phyloP scores from a whole-genome alignment of 2,329 filamentous ascomycete species.

The Diaporthe sp. region DNA sequence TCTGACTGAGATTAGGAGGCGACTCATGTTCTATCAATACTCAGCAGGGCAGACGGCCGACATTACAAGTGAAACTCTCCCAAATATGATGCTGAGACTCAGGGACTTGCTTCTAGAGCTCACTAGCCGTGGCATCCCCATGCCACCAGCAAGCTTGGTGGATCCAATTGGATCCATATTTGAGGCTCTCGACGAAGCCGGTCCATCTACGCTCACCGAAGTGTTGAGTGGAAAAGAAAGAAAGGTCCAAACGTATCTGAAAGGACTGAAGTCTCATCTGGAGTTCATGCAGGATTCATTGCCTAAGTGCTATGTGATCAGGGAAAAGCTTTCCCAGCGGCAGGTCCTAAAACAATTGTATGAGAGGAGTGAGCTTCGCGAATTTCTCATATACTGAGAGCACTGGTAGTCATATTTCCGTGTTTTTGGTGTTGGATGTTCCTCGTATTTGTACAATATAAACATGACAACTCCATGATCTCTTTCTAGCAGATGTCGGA shows the following conservation, averaged over 20 bases:
- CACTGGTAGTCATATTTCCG: no score
- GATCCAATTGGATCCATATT: background rate
- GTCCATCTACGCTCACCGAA: no score
- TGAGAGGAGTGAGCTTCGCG: background rate
- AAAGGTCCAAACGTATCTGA: background rate
- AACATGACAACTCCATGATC: no score
- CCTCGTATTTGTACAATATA: no score
- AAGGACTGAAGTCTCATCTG: background rate
- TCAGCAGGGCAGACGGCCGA: background rate
- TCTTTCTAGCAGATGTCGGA: no score
- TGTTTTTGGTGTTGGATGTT: background rate
- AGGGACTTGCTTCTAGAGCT: background rate
- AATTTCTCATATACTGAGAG: background rate
- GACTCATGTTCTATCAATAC: background rate
- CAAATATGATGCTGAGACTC: background rate
- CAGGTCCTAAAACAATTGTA: background rate
- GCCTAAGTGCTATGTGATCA: background rate
- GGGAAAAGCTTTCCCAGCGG: background rate
- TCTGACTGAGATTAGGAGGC: background rate
- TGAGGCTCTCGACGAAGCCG: background rate
- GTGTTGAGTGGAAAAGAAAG: background rate
- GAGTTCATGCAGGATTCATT: background rate
- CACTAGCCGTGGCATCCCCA: background rate
- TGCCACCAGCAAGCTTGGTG: background rate
- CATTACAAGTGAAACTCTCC: background rate